A percentile compares a stretch with the other conserved stretches of the same genome.
Evolutionary conservation across 306 rosid species (phyloP).

Genomic region (Benincasa hispida): DNA sequence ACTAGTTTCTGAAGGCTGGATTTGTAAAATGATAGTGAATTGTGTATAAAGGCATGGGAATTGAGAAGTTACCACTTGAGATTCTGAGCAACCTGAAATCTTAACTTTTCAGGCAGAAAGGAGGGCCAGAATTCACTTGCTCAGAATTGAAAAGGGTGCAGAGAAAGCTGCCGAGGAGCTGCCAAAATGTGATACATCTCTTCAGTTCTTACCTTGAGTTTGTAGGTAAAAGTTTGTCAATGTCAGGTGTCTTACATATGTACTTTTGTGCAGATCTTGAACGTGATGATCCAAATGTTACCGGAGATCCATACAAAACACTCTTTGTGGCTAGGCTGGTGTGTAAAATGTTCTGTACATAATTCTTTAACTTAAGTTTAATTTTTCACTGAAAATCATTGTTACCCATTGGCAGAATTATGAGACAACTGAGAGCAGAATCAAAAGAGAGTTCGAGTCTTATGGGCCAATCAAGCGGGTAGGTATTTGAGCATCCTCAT

Average conservation of each 20-base stretch:
- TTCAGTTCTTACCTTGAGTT: background rate
- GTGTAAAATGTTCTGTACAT: slow-evolving; percentile 20
- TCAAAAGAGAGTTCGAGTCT: slow-evolving; percentile 96
- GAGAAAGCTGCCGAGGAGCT: slow-evolving; percentile 86
- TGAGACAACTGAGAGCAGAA: slow-evolving; percentile 91
- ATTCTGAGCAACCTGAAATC: background rate
- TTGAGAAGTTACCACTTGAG: background rate
- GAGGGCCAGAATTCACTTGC: slow-evolving; percentile 75
- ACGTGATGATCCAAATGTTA: slow-evolving; percentile 50
- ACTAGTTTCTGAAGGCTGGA: background rate
- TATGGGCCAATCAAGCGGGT: slow-evolving; percentile 99
- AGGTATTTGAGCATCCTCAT: slow-evolving; percentile 72
- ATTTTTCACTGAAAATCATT: background rate
- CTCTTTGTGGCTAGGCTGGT: slow-evolving; percentile 88
- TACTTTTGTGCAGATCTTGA: slow-evolving; percentile 60
- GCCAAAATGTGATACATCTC: slow-evolving; percentile 55
- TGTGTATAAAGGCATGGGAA: background rate
- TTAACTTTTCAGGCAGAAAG: slow-evolving; percentile 33
- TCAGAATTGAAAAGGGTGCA: slow-evolving; percentile 83
- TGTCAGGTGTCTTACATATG: slow-evolving; percentile 5
- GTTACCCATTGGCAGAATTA: slow-evolving; percentile 59
- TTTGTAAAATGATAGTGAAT: background rate
- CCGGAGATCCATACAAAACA: slow-evolving; percentile 98
- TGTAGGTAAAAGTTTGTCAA: background rate
- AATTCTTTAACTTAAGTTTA: background rate